A percentile compares a stretch with the other conserved stretches of the same genome.
These are phyloP conservation scores for Olyra latifolia DNA, from an alignment of 176 grass and related monocot species.

Conservation along the genomic window DNA sequence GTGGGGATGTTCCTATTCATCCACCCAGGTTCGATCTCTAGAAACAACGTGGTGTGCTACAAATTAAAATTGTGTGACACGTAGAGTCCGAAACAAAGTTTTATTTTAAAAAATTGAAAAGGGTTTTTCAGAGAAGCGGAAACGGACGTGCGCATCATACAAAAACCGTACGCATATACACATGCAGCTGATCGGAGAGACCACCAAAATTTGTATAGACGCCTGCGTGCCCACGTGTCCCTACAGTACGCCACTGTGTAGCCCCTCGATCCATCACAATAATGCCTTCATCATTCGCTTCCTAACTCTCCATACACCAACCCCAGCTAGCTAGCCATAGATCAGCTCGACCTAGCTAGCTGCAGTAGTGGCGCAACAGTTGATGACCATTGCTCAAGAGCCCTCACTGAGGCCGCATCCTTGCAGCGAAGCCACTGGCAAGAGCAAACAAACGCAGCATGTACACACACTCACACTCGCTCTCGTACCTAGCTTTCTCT, in stretches of 20 bases:
- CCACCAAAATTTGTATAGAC: neutral
- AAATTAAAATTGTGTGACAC: too few relatives aligned
- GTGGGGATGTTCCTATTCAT: too few relatives aligned
- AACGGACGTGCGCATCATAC: too few relatives aligned
- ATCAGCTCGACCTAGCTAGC: neutral
- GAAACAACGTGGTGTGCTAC: too few relatives aligned
- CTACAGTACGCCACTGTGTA: conserved; percentile 33
- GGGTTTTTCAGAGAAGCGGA: too few relatives aligned
- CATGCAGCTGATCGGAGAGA: too few relatives aligned
- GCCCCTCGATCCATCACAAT: conserved; percentile 42
- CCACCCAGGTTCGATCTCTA: too few relatives aligned
- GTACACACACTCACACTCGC: neutral
- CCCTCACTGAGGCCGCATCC: neutral
- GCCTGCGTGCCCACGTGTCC: conserved; percentile 37
- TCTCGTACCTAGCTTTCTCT: conserved; percentile 25
- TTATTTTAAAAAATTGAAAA: too few relatives aligned
- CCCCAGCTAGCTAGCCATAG: conserved; percentile 18
- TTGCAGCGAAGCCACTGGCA: conserved; percentile 26
- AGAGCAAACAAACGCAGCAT: conserved; percentile 35
- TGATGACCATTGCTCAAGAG: conserved; percentile 27
- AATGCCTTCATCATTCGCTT: conserved; percentile 58
- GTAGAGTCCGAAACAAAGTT: too few relatives aligned
- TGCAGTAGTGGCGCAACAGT: conserved; percentile 47
- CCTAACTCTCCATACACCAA: conserved; percentile 40
- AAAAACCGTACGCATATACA: too few relatives aligned